A percentile compares a stretch with the other conserved stretches of the same genome.
These are phyloP conservation scores for Debaryomyces castellii DNA, from an alignment of 805 yeast genomes.

Conservation along the genomic window DNA sequence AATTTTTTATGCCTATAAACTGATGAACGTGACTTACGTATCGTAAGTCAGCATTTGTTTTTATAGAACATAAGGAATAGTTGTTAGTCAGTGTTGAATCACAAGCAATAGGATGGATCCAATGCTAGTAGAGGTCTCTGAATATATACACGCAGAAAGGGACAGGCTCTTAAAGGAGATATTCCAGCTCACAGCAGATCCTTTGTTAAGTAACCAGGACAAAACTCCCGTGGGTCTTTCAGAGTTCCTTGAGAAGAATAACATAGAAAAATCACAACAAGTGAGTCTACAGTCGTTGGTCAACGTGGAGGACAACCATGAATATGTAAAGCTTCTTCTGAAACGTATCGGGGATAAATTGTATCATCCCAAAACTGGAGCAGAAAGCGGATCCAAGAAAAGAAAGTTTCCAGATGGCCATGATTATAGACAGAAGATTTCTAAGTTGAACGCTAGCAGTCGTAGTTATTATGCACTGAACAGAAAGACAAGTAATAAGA, in stretches of 20 bases:
- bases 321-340: conserved; percentile 1
- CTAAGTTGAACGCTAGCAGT: not conserved
- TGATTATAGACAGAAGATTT: not conserved
- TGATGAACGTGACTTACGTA: conserved; percentile 17
- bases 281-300: conserved; percentile 10
- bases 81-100: not conserved
- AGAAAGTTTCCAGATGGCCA: not conserved
- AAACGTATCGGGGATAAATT: conserved; percentile 2
- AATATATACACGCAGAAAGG: conserved; percentile 8
- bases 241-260: conserved; percentile 8
- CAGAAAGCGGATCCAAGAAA: not conserved
- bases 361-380: not conserved
- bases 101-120: not conserved
- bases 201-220: conserved; percentile 10
- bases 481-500: not conserved
- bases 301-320: conserved; percentile 4
- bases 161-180: conserved; percentile 15
- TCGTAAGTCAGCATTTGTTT: conserved; percentile 18
- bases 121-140: conserved; percentile 2
- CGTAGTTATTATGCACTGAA: not conserved
- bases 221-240: conserved; percentile 1
- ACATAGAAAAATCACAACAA: conserved; percentile 19
- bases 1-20: not conserved
- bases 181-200: conserved; percentile 15
- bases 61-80: not conserved